A percentile compares a stretch with the other conserved stretches of the same genome.
These are phyloP conservation scores for Rubus parviflorus DNA, from an alignment of 306 rosid species.

Conservation along the genomic window DNA sequence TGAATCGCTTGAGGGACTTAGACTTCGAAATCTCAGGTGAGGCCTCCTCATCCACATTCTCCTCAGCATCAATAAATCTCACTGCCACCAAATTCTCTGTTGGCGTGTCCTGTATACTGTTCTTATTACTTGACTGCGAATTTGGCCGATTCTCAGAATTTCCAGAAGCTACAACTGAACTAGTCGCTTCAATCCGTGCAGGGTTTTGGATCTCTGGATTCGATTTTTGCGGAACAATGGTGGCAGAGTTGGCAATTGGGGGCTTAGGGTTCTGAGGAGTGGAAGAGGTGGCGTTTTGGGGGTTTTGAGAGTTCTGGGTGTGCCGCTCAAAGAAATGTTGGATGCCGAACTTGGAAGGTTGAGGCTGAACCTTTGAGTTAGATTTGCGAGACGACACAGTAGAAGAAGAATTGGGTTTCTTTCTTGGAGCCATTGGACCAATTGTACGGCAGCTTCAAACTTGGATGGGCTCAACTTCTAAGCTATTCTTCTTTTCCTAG, in stretches of 20 bases:
- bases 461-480: too few species aligned
- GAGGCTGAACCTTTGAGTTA: conserved; percentile 37
- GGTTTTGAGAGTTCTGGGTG: conserved; percentile 65
- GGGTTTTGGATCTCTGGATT: background rate
- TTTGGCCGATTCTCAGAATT: background rate
- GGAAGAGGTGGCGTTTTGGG: conserved; percentile 17
- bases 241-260: background rate
- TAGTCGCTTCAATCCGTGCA: background rate
- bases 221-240: background rate
- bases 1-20: conserved; percentile 58
- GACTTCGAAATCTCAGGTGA: conserved; percentile 70
- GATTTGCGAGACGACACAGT: conserved; percentile 43
- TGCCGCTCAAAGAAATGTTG: conserved; percentile 91
- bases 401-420: conserved; percentile 46
- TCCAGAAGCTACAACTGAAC: conserved; percentile 15
- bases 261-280: conserved; percentile 11
- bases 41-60: conserved; percentile 30
- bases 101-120: conserved; percentile 32
- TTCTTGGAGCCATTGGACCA: conserved; percentile 56
- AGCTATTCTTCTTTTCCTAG: too few species aligned
- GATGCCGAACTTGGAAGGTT: conserved; percentile 77
- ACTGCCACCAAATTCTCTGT: conserved; percentile 26
- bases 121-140: background rate
- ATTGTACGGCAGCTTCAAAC: too few species aligned
- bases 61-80: conserved; percentile 16